Percentiles rank a stretch among this genome's conserved stretches.
Conservation (phyloP, 2,329 filamentous ascomycete species). For the Podosphaera xanthii region DNA sequence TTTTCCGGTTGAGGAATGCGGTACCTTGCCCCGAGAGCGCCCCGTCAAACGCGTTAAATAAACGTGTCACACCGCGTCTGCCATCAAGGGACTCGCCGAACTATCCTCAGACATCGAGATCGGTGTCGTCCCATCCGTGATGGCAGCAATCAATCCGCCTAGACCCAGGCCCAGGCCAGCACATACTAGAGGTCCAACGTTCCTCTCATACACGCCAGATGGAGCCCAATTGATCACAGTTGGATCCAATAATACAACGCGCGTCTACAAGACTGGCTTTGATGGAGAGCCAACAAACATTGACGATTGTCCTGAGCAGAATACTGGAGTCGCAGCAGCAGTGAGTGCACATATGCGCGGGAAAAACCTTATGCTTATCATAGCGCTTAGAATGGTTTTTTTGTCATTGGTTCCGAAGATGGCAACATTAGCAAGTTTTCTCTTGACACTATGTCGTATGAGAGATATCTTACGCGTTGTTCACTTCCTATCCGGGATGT, state of each 20-base stretch:
- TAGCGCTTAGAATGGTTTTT: conserved; percentile 42
- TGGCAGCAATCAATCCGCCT: conserved; percentile 16
- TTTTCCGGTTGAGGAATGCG: background rate
- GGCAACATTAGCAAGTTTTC: conserved; percentile 89
- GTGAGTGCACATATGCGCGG: conserved; percentile 17
- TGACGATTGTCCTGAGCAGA: conserved; percentile 75
- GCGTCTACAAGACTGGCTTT: conserved; percentile 75
- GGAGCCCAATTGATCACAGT: conserved; percentile 74
- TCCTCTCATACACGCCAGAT: conserved; percentile 71
- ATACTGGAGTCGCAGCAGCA: conserved; percentile 53
- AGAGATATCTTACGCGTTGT: conserved; percentile 61
- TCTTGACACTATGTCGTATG: conserved; percentile 49
- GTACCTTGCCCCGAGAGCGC: no score
- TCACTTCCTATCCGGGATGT: conserved; percentile 76
- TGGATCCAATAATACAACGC: conserved; percentile 80
- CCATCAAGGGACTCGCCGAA: no score
- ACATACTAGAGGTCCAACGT: conserved; percentile 70
- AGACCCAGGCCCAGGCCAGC: conserved; percentile 42
- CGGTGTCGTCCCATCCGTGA: conserved; percentile 4
- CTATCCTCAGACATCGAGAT: no score
- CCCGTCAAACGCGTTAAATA: background rate
- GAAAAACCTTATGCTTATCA: conserved; percentile 4
- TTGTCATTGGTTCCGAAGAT: conserved; percentile 78
- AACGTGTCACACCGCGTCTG: background rate
- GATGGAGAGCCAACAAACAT: conserved; percentile 84